These are phyloP conservation scores for Scenedesmus sp. DNA, from an alignment of 163 green algal genomes.

Conservation along the genomic window DNA sequence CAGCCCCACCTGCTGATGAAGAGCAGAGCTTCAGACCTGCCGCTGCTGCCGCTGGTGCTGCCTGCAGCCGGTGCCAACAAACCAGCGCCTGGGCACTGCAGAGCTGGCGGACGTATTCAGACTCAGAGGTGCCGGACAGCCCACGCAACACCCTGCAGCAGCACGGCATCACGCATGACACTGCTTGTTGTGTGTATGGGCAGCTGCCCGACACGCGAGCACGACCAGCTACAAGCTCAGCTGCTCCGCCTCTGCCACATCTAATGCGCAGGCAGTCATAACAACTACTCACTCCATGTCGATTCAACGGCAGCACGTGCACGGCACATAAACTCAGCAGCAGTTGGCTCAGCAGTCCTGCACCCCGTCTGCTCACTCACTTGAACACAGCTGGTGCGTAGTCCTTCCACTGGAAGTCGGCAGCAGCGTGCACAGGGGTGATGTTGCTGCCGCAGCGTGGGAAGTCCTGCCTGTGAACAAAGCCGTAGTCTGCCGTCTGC, in stretches of 20 bases:
- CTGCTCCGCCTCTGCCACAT: too few relatives aligned
- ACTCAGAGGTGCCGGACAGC: background rate
- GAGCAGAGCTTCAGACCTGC: conserved; percentile 86
- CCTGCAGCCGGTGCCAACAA: conserved; percentile 76
- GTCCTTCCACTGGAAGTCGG: conserved; percentile 97
- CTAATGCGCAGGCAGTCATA: too few relatives aligned
- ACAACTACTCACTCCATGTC: too few relatives aligned
- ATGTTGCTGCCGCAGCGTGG: conserved; percentile 76
- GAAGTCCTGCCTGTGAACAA: conserved; percentile 68
- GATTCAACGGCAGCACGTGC: too few relatives aligned
- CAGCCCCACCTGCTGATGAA: conserved; percentile 68
- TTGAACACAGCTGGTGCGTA: conserved; percentile 92
- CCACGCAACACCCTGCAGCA: conserved; percentile 24
- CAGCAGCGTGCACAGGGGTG: conserved; percentile 70
- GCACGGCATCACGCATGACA: background rate
- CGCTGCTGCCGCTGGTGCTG: too few relatives aligned
- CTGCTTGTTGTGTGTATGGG: background rate
- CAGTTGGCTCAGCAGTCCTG: too few relatives aligned
- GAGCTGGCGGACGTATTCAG: conserved; percentile 82
- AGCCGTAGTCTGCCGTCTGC: conserved; percentile 8
- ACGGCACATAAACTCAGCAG: too few relatives aligned
- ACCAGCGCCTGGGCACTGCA: conserved; percentile 87
- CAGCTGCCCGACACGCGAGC: too few relatives aligned
- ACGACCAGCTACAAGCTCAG: too few relatives aligned
- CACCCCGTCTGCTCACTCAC: conserved; percentile 4